These are phyloP conservation scores for Fonsecaea multimorphosa DNA, from an alignment of 2,329 filamentous ascomycete genomes.

Conservation along the genomic window DNA sequence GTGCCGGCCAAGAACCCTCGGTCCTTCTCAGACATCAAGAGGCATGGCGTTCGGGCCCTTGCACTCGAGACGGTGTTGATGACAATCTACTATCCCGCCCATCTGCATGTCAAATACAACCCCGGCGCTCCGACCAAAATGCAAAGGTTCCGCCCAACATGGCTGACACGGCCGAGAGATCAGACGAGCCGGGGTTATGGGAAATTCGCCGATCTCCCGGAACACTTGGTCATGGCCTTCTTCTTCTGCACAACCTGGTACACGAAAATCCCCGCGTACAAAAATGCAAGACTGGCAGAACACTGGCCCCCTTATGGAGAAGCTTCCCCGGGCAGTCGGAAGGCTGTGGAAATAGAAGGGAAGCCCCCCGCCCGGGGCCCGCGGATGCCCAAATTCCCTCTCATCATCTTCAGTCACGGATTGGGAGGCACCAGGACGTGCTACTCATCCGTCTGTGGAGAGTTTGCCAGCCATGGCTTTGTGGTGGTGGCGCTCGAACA, in stretches of 20 bases:
- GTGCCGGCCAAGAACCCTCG: constrained; percentile 56
- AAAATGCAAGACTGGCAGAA: constrained; percentile 65
- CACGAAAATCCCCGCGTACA: constrained; percentile 68
- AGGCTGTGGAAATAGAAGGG: constrained; percentile 52
- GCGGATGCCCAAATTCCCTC: constrained; percentile 60
- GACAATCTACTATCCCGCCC: constrained; percentile 69
- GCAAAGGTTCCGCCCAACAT: constrained; percentile 62
- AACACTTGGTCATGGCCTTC: constrained; percentile 57
- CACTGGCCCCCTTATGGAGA: constrained; percentile 59
- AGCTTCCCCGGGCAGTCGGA: constrained; percentile 45
- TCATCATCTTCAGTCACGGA: constrained; percentile 71
- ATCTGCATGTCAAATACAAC: constrained; percentile 50
- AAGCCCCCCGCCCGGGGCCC: constrained; percentile 47
- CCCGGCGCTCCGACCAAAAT: constrained; percentile 49
- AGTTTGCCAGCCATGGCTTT: constrained; percentile 71
- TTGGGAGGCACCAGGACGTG: constrained; percentile 68
- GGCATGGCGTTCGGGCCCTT: constrained; percentile 55
- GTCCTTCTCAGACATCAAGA: constrained; percentile 58
- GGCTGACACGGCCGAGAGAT: constrained; percentile 65
- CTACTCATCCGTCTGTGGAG: constrained; percentile 68
- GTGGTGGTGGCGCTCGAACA: constrained; percentile 70
- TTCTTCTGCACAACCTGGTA: constrained; percentile 66
- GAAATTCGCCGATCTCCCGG: constrained; percentile 63
- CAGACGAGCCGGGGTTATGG: constrained; percentile 66
- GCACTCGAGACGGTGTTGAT: constrained; percentile 67